Conservation (phyloP, 257 asterid genomes). For the Echites panduratus region DNA sequence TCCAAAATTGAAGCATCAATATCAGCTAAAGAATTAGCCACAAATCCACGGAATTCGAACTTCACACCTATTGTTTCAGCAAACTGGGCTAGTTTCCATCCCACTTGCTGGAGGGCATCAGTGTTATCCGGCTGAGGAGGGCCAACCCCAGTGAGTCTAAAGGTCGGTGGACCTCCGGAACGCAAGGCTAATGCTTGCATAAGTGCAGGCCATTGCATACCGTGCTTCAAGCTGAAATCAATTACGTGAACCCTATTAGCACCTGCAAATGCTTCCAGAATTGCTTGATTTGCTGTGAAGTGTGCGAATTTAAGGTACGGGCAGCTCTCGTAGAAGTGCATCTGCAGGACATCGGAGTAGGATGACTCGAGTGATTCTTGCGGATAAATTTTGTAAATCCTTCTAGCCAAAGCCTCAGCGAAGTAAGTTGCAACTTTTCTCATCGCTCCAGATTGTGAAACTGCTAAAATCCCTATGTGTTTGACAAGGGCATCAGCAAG, state of each 20-base stretch:
- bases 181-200: slow-evolving; percentile 69
- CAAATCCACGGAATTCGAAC: slow-evolving; percentile 69
- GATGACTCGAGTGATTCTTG: slow-evolving; percentile 48
- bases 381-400: slow-evolving; percentile 61
- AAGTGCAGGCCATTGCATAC: slow-evolving; percentile 86
- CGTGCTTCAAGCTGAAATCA: slow-evolving; percentile 69
- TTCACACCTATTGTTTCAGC: slow-evolving; percentile 65
- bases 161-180: slow-evolving; percentile 71
- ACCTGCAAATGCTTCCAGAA: slow-evolving; percentile 63
- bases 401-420: slow-evolving; percentile 59
- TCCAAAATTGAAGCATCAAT: slow-evolving; percentile 52
- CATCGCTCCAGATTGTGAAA: slow-evolving; percentile 75
- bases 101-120: slow-evolving; percentile 68
- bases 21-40: slow-evolving; percentile 67
- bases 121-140: slow-evolving; percentile 81
- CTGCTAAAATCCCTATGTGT: slow-evolving; percentile 57
- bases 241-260: slow-evolving; percentile 54
- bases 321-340: slow-evolving; percentile 78
- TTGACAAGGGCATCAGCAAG: slow-evolving; percentile 61
- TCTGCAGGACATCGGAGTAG: slow-evolving; percentile 52
- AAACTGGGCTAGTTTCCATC: slow-evolving; percentile 71
- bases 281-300: slow-evolving; percentile 80
- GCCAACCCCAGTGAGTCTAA: slow-evolving; percentile 62
- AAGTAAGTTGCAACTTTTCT: slow-evolving; percentile 76
- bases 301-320: slow-evolving; percentile 78